Evolutionary conservation across 768 basidiomycete genomes (phyloP), one percentile per base, ranked within the genome.

Genomic region (Podaxis carcinomalis): DNA sequence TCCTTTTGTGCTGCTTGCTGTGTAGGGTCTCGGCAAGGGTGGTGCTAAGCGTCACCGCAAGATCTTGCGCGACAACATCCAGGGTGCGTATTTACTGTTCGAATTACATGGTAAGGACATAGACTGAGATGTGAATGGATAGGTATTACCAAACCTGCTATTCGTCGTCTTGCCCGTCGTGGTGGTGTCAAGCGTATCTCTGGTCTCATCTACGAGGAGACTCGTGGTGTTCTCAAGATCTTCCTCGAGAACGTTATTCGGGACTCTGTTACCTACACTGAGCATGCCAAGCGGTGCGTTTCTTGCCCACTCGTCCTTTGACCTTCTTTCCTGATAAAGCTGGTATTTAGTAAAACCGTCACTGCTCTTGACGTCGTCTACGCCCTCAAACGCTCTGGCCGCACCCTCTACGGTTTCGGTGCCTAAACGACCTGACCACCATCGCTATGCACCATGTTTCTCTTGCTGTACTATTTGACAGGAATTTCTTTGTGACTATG

Each of bases 181-280:
- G 89, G 89, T 72, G 88, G 88, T 81, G 89, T 91, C 70, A 91
- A 91, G 80, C 85, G 84, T 83, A 85, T 87, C 69, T 85, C 82
- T 51, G 84, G 86, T 62, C 78, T 88, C 67, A 88, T 89, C 75
- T 89, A 91, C 78, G 89, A 90, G 69, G 89, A 91, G 79, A 91
- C 89, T 57, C 87, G 89, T 69, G 87, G 87, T 77, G 88, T 90
- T 57, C 82, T 90, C 73, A 91, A 89, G 80, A 84, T 84, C 68
- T 83, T 83, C 78, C 75, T 83, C 56, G 82, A 84, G 75, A 85
- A 85, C 68, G 83, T 93, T 72, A 92, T 93, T 74, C 87, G 90
- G 65, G 91, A 92, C 77, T 91, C 90, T n/a, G 90, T 93, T 66
- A 93, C 91, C 67, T 93, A 93, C 80, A 93, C 92, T 64, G 92